phyloP scores from a whole-genome alignment of 345 rosid genomes.

The Erodium maritimum region DNA sequence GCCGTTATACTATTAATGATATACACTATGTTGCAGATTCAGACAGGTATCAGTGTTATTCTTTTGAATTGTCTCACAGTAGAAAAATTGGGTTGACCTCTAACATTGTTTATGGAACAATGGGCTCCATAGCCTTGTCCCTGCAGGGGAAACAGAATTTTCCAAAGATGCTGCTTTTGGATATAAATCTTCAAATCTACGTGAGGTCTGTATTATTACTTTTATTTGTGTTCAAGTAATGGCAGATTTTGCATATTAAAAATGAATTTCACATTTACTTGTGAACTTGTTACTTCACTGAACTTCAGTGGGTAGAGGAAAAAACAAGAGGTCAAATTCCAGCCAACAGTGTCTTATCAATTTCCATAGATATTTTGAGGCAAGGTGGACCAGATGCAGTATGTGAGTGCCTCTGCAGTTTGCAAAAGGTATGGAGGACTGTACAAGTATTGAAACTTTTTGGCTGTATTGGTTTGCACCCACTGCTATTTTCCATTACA shows the following conservation, averaged over 20 bases:
- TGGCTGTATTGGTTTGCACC: not conserved
- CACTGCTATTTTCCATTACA: not conserved
- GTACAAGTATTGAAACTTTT: not conserved
- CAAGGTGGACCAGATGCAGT: slow-evolving; percentile 91
- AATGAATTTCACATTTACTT: not conserved
- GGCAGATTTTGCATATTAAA: not conserved
- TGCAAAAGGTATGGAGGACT: slow-evolving; percentile 52
- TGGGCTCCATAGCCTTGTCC: slow-evolving; percentile 52
- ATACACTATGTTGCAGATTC: slow-evolving; percentile 88
- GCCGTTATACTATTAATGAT: slow-evolving; percentile 81
- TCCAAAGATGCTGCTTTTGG: slow-evolving; percentile 95
- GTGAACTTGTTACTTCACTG: slow-evolving; percentile 1
- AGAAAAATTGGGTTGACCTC: not conserved
- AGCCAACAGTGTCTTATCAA: slow-evolving; percentile 56
- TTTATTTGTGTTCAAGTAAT: not conserved
- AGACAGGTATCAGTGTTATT: slow-evolving; percentile 36
- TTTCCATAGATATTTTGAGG: slow-evolving; percentile 69
- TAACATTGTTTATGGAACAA: slow-evolving; percentile 7
- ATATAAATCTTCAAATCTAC: slow-evolving; percentile 78
- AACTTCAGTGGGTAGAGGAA: slow-evolving; percentile 86
- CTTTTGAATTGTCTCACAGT: not conserved
- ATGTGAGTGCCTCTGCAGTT: slow-evolving; percentile 57
- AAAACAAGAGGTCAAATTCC: slow-evolving; percentile 62
- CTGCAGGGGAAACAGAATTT: slow-evolving; percentile 94
- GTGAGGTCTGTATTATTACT: slow-evolving; percentile 38